Evolutionary conservation across 2,329 filamentous ascomycete genomes (phyloP).

Genomic region (Microdochium nivale): DNA sequence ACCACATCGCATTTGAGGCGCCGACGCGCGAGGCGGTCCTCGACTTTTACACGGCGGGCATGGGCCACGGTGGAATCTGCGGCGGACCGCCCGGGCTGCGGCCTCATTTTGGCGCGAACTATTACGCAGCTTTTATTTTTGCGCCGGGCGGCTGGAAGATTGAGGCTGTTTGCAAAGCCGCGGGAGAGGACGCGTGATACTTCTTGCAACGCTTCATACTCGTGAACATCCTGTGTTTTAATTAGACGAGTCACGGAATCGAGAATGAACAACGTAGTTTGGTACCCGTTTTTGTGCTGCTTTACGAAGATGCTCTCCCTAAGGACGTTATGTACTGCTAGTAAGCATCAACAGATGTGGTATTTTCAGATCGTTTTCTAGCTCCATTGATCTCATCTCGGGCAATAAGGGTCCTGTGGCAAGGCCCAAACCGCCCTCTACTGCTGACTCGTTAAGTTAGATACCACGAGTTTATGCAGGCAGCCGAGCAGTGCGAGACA

Average conservation of each 20-base stretch:
- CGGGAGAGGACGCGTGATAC: not conserved
- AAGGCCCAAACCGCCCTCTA: no score
- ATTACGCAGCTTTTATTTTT: conserved; percentile 24
- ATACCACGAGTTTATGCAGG: no score
- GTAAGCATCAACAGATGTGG: no score
- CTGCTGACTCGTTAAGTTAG: no score
- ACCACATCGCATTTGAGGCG: conserved; percentile 24
- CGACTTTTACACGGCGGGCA: conserved; percentile 18
- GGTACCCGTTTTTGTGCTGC: no score
- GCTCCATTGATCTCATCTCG: no score
- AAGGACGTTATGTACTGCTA: no score
- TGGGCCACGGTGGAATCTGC: conserved; percentile 16
- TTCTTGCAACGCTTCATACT: not conserved
- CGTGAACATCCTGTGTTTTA: not conserved
- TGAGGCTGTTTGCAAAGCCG: conserved; percentile 18
- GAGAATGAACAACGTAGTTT: no score
- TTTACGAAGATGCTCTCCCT: no score
- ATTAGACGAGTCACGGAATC: not conserved
- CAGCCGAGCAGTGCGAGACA: no score
- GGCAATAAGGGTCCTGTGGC: no score
- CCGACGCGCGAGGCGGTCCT: conserved; percentile 16
- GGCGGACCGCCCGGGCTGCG: conserved; percentile 21
- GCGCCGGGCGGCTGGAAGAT: conserved; percentile 23
- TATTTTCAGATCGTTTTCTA: no score
- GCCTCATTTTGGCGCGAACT: conserved; percentile 18